Percentiles rank a stretch among this genome's conserved stretches.
Evolutionary conservation across 331 rosid species (phyloP).

Genomic region (Spiraea crenata): DNA sequence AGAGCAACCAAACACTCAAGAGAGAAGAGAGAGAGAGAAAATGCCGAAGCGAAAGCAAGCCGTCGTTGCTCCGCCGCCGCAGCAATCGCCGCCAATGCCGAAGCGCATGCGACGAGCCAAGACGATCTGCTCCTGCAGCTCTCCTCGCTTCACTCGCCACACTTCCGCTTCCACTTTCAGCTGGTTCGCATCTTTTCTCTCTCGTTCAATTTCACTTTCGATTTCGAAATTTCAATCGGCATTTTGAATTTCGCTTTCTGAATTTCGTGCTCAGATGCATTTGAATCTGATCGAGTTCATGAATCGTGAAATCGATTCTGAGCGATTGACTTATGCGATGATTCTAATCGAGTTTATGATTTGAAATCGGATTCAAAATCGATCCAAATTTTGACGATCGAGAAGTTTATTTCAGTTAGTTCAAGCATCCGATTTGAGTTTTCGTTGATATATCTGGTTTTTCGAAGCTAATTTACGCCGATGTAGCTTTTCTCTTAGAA

Average conservation of each 20-base stretch:
- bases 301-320: not conserved
- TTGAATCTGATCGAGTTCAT: not conserved
- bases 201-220: not conserved
- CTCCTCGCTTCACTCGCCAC: constrained; percentile 65
- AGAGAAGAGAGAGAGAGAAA: constrained; percentile 10
- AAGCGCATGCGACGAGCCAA: constrained; percentile 61
- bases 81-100: constrained; percentile 30
- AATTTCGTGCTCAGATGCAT: not conserved
- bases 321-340: not conserved
- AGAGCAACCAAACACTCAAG: not conserved
- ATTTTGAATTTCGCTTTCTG: not conserved
- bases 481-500: not conserved
- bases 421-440: not conserved
- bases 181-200: constrained; percentile 45
- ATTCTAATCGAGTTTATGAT: too few relatives aligned
- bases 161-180: constrained; percentile 58
- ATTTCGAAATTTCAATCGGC: not conserved
- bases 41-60: constrained; percentile 38
- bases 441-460: not conserved
- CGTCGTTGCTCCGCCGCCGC: constrained; percentile 24
- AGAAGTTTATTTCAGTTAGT: not conserved
- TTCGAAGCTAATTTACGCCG: not conserved
- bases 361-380: not conserved
- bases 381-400: not conserved
- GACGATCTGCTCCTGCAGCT: constrained; percentile 70